phyloP scores from a whole-genome alignment of 2,329 filamentous ascomycete genomes.

The Elsinoe batatas region DNA sequence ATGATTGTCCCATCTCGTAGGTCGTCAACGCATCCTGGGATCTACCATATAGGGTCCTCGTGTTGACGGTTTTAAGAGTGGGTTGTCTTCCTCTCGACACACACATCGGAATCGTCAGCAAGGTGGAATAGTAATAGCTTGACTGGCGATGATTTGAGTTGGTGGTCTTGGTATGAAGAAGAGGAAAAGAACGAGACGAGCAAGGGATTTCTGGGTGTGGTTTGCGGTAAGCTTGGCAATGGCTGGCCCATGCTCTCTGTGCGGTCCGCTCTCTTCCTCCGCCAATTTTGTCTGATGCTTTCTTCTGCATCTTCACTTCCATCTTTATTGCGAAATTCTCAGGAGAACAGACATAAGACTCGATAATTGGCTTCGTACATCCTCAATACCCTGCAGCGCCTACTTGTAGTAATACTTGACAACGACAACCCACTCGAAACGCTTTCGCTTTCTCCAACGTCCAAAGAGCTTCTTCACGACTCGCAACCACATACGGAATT shows the following conservation, averaged over 20 bases:
- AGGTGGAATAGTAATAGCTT: constrained; percentile 42
- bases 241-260: constrained; percentile 14
- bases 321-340: neutral
- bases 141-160: constrained; percentile 66
- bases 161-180: constrained; percentile 51
- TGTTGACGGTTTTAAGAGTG: constrained; percentile 77
- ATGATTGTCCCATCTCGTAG: constrained; percentile 52
- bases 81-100: constrained; percentile 56
- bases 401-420: neutral
- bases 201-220: constrained; percentile 13
- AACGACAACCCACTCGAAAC: constrained; percentile 6
- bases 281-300: constrained; percentile 6
- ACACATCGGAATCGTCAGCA: constrained; percentile 62
- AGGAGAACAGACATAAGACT: neutral
- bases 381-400: neutral
- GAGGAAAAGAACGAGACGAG: constrained; percentile 26
- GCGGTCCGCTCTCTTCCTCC: constrained; percentile 8
- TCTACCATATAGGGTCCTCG: constrained; percentile 52
- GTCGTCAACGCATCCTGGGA: constrained; percentile 60
- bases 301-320: constrained; percentile 3
- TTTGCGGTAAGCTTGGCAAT: neutral
- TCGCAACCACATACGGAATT: constrained; percentile 22
- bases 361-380: neutral
- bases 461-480: constrained; percentile 17
- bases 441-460: constrained; percentile 2